A percentile compares a stretch with the other conserved stretches of the same genome.
Conservation (phyloP, 2,329 filamentous ascomycete genomes). For the Coleophoma eucalyptorum region DNA sequence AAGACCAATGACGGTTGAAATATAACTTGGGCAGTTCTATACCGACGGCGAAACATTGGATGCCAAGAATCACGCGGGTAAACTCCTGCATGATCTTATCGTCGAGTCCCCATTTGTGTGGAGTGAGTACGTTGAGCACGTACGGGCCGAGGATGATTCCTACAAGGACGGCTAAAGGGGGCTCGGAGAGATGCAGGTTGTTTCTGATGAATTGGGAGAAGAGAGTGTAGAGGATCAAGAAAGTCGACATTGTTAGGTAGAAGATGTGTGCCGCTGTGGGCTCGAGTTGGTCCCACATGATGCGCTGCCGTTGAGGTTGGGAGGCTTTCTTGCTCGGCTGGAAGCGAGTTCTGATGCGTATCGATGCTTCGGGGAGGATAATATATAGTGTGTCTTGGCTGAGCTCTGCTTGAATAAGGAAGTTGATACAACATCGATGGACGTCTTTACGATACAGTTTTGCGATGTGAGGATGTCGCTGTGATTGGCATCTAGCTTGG, state of each 20-base stretch:
- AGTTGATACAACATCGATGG: not conserved
- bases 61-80: slow-evolving; percentile 67
- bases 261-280: slow-evolving; percentile 52
- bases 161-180: slow-evolving; percentile 58
- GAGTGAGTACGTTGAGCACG: slow-evolving; percentile 61
- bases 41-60: slow-evolving; percentile 71
- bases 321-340: not conserved
- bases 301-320: too few species aligned
- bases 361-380: too few species aligned
- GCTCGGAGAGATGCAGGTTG: slow-evolving; percentile 55
- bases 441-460: too few species aligned
- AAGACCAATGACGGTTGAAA: slow-evolving; percentile 23
- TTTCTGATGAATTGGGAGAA: slow-evolving; percentile 57
- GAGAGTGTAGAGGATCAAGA: slow-evolving; percentile 55
- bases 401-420: too few species aligned
- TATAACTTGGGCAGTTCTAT: slow-evolving; percentile 59
- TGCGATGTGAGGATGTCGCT: too few species aligned
- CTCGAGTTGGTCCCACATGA: slow-evolving; percentile 47
- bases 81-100: slow-evolving; percentile 68
- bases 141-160: slow-evolving; percentile 69
- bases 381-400: too few species aligned
- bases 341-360: not conserved
- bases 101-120: slow-evolving; percentile 57
- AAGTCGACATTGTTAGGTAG: slow-evolving; percentile 54
- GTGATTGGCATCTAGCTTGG: too few species aligned